phyloP scores from a whole-genome alignment of 148 eudicot species.

The Vaccinium corymbosum region DNA sequence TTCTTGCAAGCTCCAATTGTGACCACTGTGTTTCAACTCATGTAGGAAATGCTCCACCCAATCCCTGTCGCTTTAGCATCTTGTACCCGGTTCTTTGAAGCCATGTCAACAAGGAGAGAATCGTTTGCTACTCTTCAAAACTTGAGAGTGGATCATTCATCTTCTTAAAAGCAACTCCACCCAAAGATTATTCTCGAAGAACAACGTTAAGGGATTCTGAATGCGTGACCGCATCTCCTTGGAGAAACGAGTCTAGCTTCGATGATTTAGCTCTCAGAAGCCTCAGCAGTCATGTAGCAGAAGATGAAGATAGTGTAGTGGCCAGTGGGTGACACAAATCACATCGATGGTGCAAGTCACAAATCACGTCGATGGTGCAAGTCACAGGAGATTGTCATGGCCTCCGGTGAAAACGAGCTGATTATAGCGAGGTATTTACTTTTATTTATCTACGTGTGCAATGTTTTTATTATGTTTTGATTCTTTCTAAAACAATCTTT shows the following conservation, averaged over 20 bases:
- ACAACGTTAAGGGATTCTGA: constrained; percentile 43
- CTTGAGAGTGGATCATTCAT: constrained; percentile 61
- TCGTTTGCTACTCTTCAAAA: constrained; percentile 85
- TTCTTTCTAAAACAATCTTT: background rate
- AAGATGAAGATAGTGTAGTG: constrained; percentile 28
- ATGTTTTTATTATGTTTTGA: background rate
- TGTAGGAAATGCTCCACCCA: constrained; percentile 94
- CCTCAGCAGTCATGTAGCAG: constrained; percentile 30
- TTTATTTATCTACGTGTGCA: background rate
- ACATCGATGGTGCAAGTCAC: background rate
- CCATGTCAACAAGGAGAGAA: constrained; percentile 99
- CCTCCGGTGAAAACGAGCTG: constrained; percentile 46
- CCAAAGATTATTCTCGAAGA: constrained; percentile 36
- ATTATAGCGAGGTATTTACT: background rate
- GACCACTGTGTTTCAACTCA: background rate
- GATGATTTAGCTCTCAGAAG: constrained; percentile 50
- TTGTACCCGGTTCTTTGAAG: constrained; percentile 92
- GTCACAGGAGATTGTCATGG: constrained; percentile 60
- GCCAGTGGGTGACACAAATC: constrained; percentile 17
- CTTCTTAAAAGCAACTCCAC: constrained; percentile 47
- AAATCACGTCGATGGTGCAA: background rate
- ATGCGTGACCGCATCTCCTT: constrained; percentile 75
- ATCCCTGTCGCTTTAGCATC: constrained; percentile 99
- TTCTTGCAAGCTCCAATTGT: background rate
- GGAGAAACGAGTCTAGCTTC: constrained; percentile 60